These are phyloP conservation scores for Anthracocystis walkeri DNA, from an alignment of 1,284 basidiomycete genomes.

Conservation along the genomic window DNA sequence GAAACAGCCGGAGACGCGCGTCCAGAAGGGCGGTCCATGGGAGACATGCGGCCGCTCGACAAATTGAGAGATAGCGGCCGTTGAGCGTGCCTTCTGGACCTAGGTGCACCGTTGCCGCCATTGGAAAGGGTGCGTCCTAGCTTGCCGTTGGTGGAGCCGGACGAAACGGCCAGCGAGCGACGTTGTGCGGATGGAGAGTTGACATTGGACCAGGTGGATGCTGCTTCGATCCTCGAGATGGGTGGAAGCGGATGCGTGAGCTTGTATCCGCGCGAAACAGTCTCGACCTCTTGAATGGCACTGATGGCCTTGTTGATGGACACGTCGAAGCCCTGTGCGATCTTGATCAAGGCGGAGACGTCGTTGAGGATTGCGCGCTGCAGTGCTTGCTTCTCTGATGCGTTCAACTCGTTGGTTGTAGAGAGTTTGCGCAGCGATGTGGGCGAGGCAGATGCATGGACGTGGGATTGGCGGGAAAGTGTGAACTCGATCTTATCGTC, in stretches of 20 bases:
- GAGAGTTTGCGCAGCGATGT: conserved; percentile 17
- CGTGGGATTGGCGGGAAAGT: conserved; percentile 21
- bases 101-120: conserved; percentile 29
- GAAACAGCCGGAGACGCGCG: conserved; percentile 31
- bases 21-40: conserved; percentile 27
- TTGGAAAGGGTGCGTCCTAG: conserved; percentile 46
- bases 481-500: conserved; percentile 37
- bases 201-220: conserved; percentile 9
- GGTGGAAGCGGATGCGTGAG: conserved; percentile 65
- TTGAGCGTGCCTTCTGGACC: conserved; percentile 29
- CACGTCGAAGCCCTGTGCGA: conserved; percentile 56
- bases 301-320: conserved; percentile 60
- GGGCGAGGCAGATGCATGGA: conserved; percentile 7
- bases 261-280: conserved; percentile 65
- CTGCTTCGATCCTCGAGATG: conserved; percentile 66
- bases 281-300: conserved; percentile 68
- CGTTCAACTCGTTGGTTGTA: conserved; percentile 1
- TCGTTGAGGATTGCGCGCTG: conserved; percentile 24
- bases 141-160: conserved; percentile 15
- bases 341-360: conserved; percentile 37
- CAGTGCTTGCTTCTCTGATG: conserved; percentile 24
- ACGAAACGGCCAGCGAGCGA: conserved; percentile 11
- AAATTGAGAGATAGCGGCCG: conserved; percentile 36
- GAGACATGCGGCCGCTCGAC: conserved; percentile 35
- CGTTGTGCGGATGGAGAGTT: conserved; percentile 31